phyloP scores from a whole-genome alignment of 441 rosid species.

The Geranium incanum region DNA sequence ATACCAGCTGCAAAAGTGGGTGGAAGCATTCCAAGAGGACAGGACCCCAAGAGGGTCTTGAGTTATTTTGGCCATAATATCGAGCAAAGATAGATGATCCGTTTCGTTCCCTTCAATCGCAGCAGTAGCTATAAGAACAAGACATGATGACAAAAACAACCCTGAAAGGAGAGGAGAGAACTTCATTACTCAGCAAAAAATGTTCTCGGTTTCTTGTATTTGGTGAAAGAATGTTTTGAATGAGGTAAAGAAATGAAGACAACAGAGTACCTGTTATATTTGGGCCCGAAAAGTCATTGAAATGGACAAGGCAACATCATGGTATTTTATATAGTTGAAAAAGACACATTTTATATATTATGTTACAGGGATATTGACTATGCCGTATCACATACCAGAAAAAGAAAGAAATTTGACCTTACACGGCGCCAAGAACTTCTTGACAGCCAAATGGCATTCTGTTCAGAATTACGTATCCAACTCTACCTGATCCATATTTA shows the following conservation, averaged over 20 bases:
- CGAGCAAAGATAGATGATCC: not conserved
- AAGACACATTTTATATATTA: not conserved
- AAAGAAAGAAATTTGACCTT: not conserved
- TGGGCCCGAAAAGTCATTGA: not conserved
- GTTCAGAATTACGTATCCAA: not conserved
- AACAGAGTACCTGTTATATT: not conserved
- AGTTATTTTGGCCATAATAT: conserved; percentile 6
- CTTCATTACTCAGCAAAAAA: not conserved
- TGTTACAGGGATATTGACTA: not conserved
- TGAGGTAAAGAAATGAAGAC: not conserved
- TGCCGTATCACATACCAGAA: not conserved
- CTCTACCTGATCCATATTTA: not conserved
- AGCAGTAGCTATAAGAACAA: not conserved
- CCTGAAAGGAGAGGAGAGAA: not conserved
- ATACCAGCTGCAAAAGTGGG: conserved; percentile 19
- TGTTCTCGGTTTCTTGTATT: not conserved
- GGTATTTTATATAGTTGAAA: not conserved
- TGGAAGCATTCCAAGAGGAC: conserved; percentile 17
- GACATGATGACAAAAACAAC: not conserved
- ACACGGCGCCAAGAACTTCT: not conserved
- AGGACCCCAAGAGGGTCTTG: conserved; percentile 9
- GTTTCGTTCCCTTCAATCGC: conserved; percentile 16
- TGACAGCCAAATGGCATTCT: not conserved
- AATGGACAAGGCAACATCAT: not conserved
- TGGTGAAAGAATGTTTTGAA: not conserved